Percentiles rank a stretch among this genome's conserved stretches.
Evolutionary conservation across 164 flowering plant species (phyloP).

Genomic region (grape (Vitis vinifera)): ASM3070453v1 NC_081808.1:21787501-21788000

Average conservation of each 20-base stretch:
- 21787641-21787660: slow-evolving; percentile 46
- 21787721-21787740: slow-evolving; percentile 45
- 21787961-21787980: background rate
- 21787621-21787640: slow-evolving; percentile 54
- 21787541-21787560: slow-evolving; percentile 60
- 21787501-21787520: slow-evolving; percentile 50
- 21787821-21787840: too few relatives aligned
- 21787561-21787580: background rate
- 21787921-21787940: too few relatives aligned
- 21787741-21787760: slow-evolving; percentile 30
- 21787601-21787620: background rate
- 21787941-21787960: too few relatives aligned
- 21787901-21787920: background rate
- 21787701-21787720: slow-evolving; percentile 39
- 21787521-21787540: slow-evolving; percentile 56
- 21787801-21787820: too few relatives aligned
- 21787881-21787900: too few relatives aligned
- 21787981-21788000: background rate
- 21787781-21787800: too few relatives aligned
- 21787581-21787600: background rate
- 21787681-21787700: slow-evolving; percentile 34
- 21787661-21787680: slow-evolving; percentile 48
- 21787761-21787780: too few relatives aligned
- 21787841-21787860: too few relatives aligned
- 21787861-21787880: too few relatives aligned